Conservation (phyloP, 371 early-diverging fungal genomes). For the Rhizopus stolonifer region DNA sequence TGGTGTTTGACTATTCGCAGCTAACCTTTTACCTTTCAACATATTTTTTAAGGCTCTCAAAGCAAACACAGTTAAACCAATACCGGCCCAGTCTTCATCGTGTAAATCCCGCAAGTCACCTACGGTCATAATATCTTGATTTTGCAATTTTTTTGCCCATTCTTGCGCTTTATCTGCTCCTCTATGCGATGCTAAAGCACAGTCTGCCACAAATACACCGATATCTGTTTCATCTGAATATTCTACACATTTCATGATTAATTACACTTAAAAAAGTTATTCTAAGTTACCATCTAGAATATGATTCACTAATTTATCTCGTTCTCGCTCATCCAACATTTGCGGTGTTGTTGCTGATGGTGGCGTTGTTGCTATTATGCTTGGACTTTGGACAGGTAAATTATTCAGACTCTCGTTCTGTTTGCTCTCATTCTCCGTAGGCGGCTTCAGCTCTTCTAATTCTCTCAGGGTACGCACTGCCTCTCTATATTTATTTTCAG, state of each 20-base stretch:
- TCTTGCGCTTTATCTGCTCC: conserved; percentile 75
- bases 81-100: conserved; percentile 78
- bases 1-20: conserved; percentile 16
- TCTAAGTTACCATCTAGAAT: conserved; percentile 25
- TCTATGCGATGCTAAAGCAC: conserved; percentile 67
- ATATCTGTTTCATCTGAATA: conserved; percentile 66
- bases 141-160: conserved; percentile 70
- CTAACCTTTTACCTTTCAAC: conserved; percentile 57
- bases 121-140: conserved; percentile 82
- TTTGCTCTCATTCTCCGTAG: conserved; percentile 6
- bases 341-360: background rate
- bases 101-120: conserved; percentile 78
- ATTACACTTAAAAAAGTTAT: too few relatives aligned
- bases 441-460: conserved; percentile 17
- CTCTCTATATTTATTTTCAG: conserved; percentile 37
- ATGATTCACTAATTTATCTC: conserved; percentile 22
- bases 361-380: conserved; percentile 3
- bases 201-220: conserved; percentile 71
- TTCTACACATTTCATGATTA: too few relatives aligned
- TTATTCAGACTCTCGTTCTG: conserved; percentile 1
- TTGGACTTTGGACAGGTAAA: background rate
- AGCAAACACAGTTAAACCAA: conserved; percentile 88
- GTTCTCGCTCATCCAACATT: conserved; percentile 4
- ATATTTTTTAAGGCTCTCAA: conserved; percentile 82
- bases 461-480: conserved; percentile 32